Evolutionary conservation across 2,329 filamentous ascomycete genomes (phyloP).

Genomic region (Ophiostoma populinum): DNA sequence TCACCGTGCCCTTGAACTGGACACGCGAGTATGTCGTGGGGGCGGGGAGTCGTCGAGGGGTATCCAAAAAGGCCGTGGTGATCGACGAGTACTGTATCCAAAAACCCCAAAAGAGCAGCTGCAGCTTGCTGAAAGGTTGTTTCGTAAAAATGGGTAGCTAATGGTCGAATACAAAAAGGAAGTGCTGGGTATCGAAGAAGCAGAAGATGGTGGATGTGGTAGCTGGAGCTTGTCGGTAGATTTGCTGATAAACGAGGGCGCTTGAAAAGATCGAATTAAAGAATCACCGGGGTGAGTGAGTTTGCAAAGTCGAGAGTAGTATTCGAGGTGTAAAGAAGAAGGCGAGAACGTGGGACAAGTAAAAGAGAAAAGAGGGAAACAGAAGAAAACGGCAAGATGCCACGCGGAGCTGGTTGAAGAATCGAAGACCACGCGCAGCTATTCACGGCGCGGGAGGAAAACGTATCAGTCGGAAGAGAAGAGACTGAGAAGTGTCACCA

Average conservation of each 20-base stretch:
- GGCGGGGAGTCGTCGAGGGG: slow-evolving; percentile 14
- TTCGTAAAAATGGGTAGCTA: slow-evolving; percentile 1
- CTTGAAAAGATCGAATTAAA: background rate
- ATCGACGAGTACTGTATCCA: background rate
- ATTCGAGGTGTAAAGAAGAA: background rate
- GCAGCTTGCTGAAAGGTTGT: no score
- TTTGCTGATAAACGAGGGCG: background rate
- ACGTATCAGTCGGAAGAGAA: no score
- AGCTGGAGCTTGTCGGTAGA: no score
- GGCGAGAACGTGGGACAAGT: background rate
- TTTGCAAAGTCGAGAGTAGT: background rate
- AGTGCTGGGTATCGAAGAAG: slow-evolving; percentile 8
- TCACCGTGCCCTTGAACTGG: slow-evolving; percentile 35
- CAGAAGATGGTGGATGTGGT: slow-evolving; percentile 3
- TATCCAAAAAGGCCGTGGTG: slow-evolving; percentile 15
- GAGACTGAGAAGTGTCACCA: no score
- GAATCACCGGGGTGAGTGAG: no score
- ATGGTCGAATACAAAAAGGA: slow-evolving; percentile 4
- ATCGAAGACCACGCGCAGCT: no score
- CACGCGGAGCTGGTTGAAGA: no score
- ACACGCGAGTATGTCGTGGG: slow-evolving; percentile 24
- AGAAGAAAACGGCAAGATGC: no score
- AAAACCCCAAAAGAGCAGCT: no score
- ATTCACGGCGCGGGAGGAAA: no score
- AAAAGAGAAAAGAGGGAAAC: background rate